These are phyloP conservation scores for Kluyveromyces siamensis DNA, from an alignment of 805 yeast genomes.

Conservation along the genomic window DNA sequence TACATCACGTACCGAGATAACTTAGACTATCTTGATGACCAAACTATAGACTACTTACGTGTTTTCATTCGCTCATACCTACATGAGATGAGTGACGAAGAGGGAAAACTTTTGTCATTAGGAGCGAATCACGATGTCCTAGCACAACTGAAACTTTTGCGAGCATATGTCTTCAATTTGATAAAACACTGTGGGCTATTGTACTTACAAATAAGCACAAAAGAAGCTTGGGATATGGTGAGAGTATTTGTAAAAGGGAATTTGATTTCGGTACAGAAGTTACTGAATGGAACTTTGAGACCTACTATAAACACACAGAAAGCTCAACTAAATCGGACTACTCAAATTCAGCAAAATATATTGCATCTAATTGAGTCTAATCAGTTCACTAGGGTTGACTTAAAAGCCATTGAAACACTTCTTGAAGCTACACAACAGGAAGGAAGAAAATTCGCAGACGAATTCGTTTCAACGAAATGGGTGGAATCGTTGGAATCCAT, in stretches of 20 bases:
- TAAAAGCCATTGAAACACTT: slow-evolving; percentile 37
- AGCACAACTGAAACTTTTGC: slow-evolving; percentile 40
- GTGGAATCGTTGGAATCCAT: slow-evolving; percentile 47
- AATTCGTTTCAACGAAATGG: slow-evolving; percentile 50
- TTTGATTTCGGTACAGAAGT: slow-evolving; percentile 36
- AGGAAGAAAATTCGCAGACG: slow-evolving; percentile 37
- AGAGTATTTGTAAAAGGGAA: slow-evolving; percentile 42
- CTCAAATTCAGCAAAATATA: slow-evolving; percentile 45
- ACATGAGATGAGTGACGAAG: slow-evolving; percentile 52
- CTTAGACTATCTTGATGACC: slow-evolving; percentile 36
- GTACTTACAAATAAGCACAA: slow-evolving; percentile 49
- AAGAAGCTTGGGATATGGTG: slow-evolving; percentile 56
- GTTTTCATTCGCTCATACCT: slow-evolving; percentile 49
- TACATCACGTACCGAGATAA: slow-evolving; percentile 34
- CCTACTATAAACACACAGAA: slow-evolving; percentile 23
- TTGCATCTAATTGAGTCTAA: slow-evolving; percentile 38
- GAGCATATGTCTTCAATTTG: slow-evolving; percentile 41
- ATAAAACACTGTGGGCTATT: slow-evolving; percentile 45
- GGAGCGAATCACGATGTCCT: slow-evolving; percentile 67
- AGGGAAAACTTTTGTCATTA: slow-evolving; percentile 51
- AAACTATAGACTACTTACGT: slow-evolving; percentile 50
- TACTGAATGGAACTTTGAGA: slow-evolving; percentile 43
- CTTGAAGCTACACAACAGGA: slow-evolving; percentile 24
- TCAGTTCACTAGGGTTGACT: slow-evolving; percentile 38
- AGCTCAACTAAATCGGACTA: slow-evolving; percentile 27